A percentile compares a stretch with the other conserved stretches of the same genome.
Evolutionary conservation across 225 moss, liverwort and hornwort genomes (phyloP).

Genomic region (Marchantia paleacea): DNA sequence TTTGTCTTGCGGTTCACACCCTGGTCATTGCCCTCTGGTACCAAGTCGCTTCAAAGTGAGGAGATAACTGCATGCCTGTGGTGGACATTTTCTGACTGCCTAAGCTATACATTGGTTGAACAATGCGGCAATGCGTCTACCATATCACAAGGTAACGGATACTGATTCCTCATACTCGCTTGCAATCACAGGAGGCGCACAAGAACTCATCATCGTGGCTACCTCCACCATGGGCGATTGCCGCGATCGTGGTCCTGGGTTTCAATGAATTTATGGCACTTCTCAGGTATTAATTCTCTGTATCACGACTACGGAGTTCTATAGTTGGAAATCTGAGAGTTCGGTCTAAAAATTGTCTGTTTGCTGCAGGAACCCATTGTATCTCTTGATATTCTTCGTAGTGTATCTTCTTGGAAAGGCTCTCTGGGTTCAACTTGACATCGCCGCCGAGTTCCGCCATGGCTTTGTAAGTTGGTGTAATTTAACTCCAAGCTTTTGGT

Average conservation of each 20-base stretch:
- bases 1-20: too few relatives aligned
- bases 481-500: too few relatives aligned
- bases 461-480: slow-evolving; percentile 43
- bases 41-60: too few relatives aligned
- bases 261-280: slow-evolving; percentile 96
- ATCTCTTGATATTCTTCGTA: slow-evolving; percentile 66
- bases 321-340: not conserved
- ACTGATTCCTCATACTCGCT: not conserved
- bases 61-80: too few relatives aligned
- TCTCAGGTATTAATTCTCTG: slow-evolving; percentile 36
- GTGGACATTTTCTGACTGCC: too few relatives aligned
- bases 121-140: too few relatives aligned
- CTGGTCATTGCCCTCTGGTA: too few relatives aligned
- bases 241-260: slow-evolving; percentile 75
- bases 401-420: slow-evolving; percentile 78
- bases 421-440: slow-evolving; percentile 83
- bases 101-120: too few relatives aligned
- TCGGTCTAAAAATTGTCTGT: not conserved
- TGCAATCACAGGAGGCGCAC: slow-evolving; percentile 49
- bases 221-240: slow-evolving; percentile 93
- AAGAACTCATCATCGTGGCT: slow-evolving; percentile 73
- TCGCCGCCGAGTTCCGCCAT: slow-evolving; percentile 73
- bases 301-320: not conserved
- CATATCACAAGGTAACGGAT: too few relatives aligned
- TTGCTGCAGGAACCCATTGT: slow-evolving; percentile 65